These are phyloP conservation scores for Solanum etuberosum DNA, from an alignment of 257 asterid species.

Conservation along the genomic window DNA sequence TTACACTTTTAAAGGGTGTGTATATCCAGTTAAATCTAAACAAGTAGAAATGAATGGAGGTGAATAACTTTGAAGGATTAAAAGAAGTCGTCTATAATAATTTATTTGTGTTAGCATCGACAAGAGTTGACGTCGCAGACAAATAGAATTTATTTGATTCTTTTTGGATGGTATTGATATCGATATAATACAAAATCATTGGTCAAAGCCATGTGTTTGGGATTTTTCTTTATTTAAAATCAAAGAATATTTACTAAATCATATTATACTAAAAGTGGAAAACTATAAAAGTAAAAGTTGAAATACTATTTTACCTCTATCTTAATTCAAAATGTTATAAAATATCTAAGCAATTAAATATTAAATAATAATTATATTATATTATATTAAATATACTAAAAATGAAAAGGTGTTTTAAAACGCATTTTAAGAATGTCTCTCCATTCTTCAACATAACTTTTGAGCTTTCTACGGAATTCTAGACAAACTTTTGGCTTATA, in stretches of 20 bases:
- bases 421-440: too few species aligned
- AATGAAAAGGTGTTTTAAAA: too few species aligned
- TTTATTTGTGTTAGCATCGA: not conserved
- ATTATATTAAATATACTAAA: too few species aligned
- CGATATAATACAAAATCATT: not conserved
- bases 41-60: not conserved
- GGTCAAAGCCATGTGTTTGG: not conserved
- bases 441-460: too few species aligned
- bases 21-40: not conserved
- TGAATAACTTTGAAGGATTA: not conserved
- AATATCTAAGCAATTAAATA: too few species aligned
- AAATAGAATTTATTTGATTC: not conserved
- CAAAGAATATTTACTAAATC: not conserved
- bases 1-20: not conserved
- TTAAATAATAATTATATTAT: too few species aligned
- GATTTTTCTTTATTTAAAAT: not conserved
- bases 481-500: too few species aligned
- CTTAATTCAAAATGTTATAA: too few species aligned
- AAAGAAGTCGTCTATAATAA: not conserved
- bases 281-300: too few species aligned
- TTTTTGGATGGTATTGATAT: not conserved
- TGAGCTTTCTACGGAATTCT: too few species aligned
- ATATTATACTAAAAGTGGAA: too few species aligned
- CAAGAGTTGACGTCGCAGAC: not conserved
- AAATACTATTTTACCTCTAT: too few species aligned